A percentile compares a stretch with the other conserved stretches of the same genome.
phyloP scores from a whole-genome alignment of 371 early-diverging fungal genomes.

The Haplosporangium sp. region DNA sequence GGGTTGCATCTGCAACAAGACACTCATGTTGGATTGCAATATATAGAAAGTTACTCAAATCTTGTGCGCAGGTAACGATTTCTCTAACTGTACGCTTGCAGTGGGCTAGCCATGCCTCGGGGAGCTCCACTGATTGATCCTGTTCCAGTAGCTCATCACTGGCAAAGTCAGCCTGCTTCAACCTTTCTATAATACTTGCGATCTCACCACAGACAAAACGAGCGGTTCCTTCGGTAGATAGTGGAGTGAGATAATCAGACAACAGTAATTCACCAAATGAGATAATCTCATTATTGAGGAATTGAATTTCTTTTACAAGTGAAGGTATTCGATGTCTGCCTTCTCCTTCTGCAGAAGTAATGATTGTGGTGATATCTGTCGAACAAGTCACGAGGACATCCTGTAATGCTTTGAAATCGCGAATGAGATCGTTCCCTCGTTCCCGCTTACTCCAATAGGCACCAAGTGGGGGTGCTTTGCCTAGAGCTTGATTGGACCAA shows the following conservation, averaged over 20 bases:
- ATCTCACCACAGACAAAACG: conserved; percentile 40
- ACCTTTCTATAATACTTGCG: conserved; percentile 13
- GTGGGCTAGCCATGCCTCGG: conserved; percentile 7
- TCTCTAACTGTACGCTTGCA: conserved; percentile 35
- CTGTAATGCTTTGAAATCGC: conserved; percentile 35
- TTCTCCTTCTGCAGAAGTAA: neutral
- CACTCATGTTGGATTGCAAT: conserved; percentile 51
- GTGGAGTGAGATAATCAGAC: conserved; percentile 24
- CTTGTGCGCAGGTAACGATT: conserved; percentile 29
- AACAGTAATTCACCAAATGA: conserved; percentile 29
- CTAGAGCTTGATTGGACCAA: conserved; percentile 6
- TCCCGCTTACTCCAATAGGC: conserved; percentile 48
- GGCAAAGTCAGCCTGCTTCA: conserved; percentile 19
- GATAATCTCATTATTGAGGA: conserved; percentile 35
- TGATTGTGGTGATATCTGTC: conserved; percentile 13
- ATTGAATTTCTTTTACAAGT: conserved; percentile 38
- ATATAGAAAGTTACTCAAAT: conserved; percentile 33
- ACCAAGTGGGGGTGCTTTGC: conserved; percentile 27
- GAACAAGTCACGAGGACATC: conserved; percentile 27
- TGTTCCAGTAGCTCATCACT: conserved; percentile 10
- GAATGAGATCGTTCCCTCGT: conserved; percentile 31
- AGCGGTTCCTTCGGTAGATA: conserved; percentile 21
- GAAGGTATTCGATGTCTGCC: conserved; percentile 9
- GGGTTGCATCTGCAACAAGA: conserved; percentile 31
- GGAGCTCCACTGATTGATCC: neutral